Percentiles rank a stretch among this genome's conserved stretches.
phyloP scores from a whole-genome alignment of 1,284 basidiomycete species.

The Anthracocystis panici-leucophaei region DNA sequence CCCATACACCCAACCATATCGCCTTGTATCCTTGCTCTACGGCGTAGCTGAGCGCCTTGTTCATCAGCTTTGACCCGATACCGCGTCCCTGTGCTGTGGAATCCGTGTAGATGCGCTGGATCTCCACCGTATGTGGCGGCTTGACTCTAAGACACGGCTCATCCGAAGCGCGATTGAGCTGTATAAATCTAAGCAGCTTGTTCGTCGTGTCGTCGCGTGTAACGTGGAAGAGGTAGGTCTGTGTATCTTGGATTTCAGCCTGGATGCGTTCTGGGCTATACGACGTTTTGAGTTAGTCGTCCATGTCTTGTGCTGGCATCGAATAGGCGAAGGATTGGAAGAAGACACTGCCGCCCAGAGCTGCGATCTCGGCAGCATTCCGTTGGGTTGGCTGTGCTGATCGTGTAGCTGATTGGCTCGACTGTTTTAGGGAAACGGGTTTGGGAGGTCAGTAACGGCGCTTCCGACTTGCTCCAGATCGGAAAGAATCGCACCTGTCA shows the following conservation, averaged over 20 bases:
- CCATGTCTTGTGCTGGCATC: slow-evolving; percentile 38
- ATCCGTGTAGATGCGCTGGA: slow-evolving; percentile 48
- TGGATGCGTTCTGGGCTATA: slow-evolving; percentile 22
- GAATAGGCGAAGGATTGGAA: slow-evolving; percentile 35
- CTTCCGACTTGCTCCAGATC: not conserved
- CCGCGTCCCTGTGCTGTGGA: slow-evolving; percentile 35
- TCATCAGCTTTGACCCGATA: slow-evolving; percentile 27
- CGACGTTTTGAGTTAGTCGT: slow-evolving; percentile 35
- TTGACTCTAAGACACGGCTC: slow-evolving; percentile 36
- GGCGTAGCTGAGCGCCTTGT: slow-evolving; percentile 16
- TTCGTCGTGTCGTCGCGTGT: slow-evolving; percentile 19
- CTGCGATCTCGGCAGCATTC: slow-evolving; percentile 38
- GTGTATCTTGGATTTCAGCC: slow-evolving; percentile 18
- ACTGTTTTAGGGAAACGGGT: not conserved
- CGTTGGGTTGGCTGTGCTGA: slow-evolving; percentile 7
- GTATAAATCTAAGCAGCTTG: slow-evolving; percentile 28
- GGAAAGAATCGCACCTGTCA: slow-evolving; percentile 20
- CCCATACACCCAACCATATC: slow-evolving; percentile 43
- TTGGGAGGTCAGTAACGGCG: not conserved
- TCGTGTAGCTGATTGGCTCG: slow-evolving; percentile 17
- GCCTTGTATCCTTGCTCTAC: slow-evolving; percentile 21
- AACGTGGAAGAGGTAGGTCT: slow-evolving; percentile 26
- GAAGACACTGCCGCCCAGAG: slow-evolving; percentile 31
- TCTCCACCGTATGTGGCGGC: slow-evolving; percentile 31
- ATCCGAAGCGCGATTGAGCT: slow-evolving; percentile 27